A percentile compares a stretch with the other conserved stretches of the same genome.
These are phyloP conservation scores for Termitomyces sp. DNA, from an alignment of 768 basidiomycete species.

Conservation along the genomic window DNA sequence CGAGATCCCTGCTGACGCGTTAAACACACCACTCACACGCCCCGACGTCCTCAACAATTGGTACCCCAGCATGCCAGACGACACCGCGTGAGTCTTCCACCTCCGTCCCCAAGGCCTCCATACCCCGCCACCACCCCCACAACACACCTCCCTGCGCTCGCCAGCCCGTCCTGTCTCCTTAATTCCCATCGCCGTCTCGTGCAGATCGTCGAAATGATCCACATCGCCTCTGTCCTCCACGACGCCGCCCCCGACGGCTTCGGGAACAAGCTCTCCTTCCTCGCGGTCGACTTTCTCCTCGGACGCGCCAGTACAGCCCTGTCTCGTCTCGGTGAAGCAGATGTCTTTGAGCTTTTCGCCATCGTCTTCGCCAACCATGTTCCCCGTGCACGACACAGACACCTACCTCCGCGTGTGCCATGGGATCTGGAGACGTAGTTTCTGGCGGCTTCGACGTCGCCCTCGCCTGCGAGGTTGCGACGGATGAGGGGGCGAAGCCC, in stretches of 20 bases:
- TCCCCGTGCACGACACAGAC: constrained; percentile 62
- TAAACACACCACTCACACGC: constrained; percentile 76
- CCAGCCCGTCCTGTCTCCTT: constrained; percentile 38
- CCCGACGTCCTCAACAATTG: constrained; percentile 86
- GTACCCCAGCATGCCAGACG: constrained; percentile 83
- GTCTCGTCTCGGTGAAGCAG: constrained; percentile 76
- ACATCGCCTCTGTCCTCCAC: constrained; percentile 90
- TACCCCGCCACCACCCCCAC: constrained; percentile 15
- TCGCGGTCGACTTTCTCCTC: constrained; percentile 93
- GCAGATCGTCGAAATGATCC: constrained; percentile 97
- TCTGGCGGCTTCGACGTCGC: constrained; percentile 66
- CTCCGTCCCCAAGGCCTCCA: constrained; percentile 34
- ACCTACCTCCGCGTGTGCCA: constrained; percentile 69
- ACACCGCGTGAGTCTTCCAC: constrained; percentile 51
- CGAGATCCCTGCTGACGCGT: constrained; percentile 47
- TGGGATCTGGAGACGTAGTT: constrained; percentile 63
- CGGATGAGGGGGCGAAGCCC: constrained; percentile 71
- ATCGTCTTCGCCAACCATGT: constrained; percentile 87
- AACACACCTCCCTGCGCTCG: constrained; percentile 30
- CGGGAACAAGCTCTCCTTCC: constrained; percentile 81
- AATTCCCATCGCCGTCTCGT: constrained; percentile 91
- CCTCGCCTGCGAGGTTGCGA: constrained; percentile 68
- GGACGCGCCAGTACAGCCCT: constrained; percentile 87
- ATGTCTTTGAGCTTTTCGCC: constrained; percentile 91
- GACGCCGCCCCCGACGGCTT: constrained; percentile 36